Percentiles rank a stretch among this genome's conserved stretches.
phyloP scores from a whole-genome alignment of 1,284 basidiomycete species.

The Leccinum subrobustum region DNA sequence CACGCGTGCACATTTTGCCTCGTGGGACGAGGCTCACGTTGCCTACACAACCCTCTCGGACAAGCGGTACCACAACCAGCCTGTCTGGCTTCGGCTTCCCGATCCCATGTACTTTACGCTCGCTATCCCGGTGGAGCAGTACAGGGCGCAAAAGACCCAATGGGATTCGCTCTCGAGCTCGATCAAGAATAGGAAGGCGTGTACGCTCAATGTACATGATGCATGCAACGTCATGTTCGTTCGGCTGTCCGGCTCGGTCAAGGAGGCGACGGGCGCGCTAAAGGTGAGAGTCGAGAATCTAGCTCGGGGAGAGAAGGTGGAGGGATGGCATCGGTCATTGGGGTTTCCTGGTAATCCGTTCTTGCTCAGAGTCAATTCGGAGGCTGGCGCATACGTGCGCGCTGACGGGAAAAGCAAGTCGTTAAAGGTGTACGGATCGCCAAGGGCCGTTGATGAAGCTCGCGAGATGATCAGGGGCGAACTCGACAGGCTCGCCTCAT shows the following conservation, averaged over 20 bases:
- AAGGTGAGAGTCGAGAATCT: slow-evolving; percentile 60
- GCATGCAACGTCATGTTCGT: slow-evolving; percentile 24
- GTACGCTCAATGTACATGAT: slow-evolving; percentile 26
- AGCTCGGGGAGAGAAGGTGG: slow-evolving; percentile 47
- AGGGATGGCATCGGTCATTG: slow-evolving; percentile 49
- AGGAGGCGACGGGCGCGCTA: slow-evolving; percentile 49
- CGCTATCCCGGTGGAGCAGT: slow-evolving; percentile 46
- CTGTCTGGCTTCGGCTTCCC: slow-evolving; percentile 39
- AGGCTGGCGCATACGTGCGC: slow-evolving; percentile 42
- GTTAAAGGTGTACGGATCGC: slow-evolving; percentile 43
- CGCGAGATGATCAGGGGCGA: slow-evolving; percentile 42
- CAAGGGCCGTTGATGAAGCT: slow-evolving; percentile 36
- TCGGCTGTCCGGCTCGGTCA: slow-evolving; percentile 36
- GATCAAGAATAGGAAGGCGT: slow-evolving; percentile 34
- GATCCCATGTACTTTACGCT: slow-evolving; percentile 47
- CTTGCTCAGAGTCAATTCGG: slow-evolving; percentile 32
- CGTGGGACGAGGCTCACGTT: slow-evolving; percentile 46
- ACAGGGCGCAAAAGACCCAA: slow-evolving; percentile 45
- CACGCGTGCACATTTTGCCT: slow-evolving; percentile 42
- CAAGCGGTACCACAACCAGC: slow-evolving; percentile 31
- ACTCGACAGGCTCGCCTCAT: slow-evolving; percentile 40
- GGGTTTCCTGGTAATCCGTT: slow-evolving; percentile 32
- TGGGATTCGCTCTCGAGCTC: slow-evolving; percentile 44
- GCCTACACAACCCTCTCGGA: slow-evolving; percentile 34
- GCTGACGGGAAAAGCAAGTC: slow-evolving; percentile 41